Conservation (phyloP, 2,329 filamentous ascomycete genomes). For the Sclerotiophoma versabilis region DNA sequence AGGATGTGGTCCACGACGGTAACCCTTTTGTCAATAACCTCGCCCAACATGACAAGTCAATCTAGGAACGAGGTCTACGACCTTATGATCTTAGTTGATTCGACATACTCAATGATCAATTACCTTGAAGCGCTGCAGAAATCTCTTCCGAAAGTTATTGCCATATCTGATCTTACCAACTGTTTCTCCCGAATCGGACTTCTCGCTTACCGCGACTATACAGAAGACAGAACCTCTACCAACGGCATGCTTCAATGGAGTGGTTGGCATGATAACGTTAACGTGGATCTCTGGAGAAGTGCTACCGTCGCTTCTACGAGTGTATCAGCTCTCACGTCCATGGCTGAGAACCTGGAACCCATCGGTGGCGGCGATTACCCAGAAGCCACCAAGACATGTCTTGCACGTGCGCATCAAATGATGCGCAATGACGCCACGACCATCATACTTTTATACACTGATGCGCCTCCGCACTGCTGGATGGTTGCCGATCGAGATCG, state of each 20-base stretch:
- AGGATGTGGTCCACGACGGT: not conserved
- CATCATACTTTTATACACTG: slow-evolving; percentile 58
- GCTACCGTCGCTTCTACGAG: slow-evolving; percentile 1
- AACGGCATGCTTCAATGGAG: slow-evolving; percentile 56
- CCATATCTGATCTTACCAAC: slow-evolving; percentile 57
- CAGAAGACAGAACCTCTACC: slow-evolving; percentile 17
- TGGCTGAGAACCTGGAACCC: slow-evolving; percentile 38
- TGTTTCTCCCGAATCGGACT: slow-evolving; percentile 61
- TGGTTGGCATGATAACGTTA: slow-evolving; percentile 52
- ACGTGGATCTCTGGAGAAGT: not conserved
- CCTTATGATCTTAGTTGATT: slow-evolving; percentile 57
- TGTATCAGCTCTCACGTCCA: slow-evolving; percentile 19
- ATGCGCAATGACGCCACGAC: slow-evolving; percentile 60
- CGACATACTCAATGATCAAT: slow-evolving; percentile 55
- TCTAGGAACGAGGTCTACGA: slow-evolving; percentile 45
- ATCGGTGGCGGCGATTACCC: slow-evolving; percentile 54
- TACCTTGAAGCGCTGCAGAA: slow-evolving; percentile 55
- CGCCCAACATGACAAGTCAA: not conserved
- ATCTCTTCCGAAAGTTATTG: slow-evolving; percentile 60
- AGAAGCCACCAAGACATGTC: slow-evolving; percentile 59
- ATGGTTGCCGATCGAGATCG: slow-evolving; percentile 32
- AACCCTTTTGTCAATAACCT: not conserved
- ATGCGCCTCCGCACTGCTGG: slow-evolving; percentile 57
- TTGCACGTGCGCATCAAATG: slow-evolving; percentile 56
- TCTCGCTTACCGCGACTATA: slow-evolving; percentile 61